Evolutionary conservation across 2,329 filamentous ascomycete genomes (phyloP), one percentile per base, ranked within the genome.

Genomic region (Ascochyta koolunga): DNA sequence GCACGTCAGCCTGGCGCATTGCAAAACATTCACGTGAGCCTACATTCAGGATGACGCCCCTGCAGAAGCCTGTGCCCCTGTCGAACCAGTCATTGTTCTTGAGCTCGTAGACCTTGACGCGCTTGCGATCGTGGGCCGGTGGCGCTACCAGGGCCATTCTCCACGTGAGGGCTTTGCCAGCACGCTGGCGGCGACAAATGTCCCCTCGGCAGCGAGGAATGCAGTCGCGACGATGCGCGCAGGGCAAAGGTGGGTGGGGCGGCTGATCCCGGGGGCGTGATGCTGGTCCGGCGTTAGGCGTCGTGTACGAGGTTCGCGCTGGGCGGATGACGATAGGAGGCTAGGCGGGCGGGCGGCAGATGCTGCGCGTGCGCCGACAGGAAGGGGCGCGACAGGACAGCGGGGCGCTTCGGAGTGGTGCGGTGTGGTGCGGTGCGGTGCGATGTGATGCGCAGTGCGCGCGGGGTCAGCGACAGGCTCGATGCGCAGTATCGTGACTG

Each of bases 31-130:
- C 21, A 31, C 50, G 18, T 39, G 25, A 19, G 76, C 89, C 75
- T 85, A 95, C 90, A 75, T 87, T 83, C 60, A 88, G 78, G 61
- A 89, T 85, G 61, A 87, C 83, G 41, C 93, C 92, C 56, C 86
- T 90, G 76, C 95, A 98, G 77, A 97, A 97, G 59, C 95, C 95
- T 41, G 95, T 99, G 61, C 95, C 95, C 70, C 93, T 85, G 79
- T 99, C 95, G 75, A 93, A 97, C 95, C 95, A 99, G 86, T 98
- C 95, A 83, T 96, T 96, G 79, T 96, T 92, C 76, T 91, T 91
- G 70, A 99, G 85, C 81, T 98, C 95, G 78, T 99, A 99, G 74
- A 99, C 95, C 83, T 99, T 99, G 78, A 98, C 95, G 83, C 95
- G 79, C 72, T 80, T 82, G 70, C 78, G 78, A 69, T 81, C 79